Evolutionary conservation across 441 rosid species (phyloP), one percentile per base, ranked within the genome.

Genomic region (Daphne laureola): DNA sequence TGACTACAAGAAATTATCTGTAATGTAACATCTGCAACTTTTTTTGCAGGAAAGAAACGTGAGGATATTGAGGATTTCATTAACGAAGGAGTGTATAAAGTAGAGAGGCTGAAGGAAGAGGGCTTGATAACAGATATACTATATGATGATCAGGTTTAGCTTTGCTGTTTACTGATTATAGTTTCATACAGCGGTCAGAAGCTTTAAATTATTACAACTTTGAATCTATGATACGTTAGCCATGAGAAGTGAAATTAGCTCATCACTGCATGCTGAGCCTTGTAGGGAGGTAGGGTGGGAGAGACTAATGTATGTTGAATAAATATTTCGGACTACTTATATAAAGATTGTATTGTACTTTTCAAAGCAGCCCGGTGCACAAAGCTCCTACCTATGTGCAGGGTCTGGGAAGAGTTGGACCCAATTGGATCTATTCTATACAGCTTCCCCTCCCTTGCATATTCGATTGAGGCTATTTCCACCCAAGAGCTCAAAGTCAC

Each of bases 131-230:
- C 90, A 40, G 74, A 82, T 64, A 70, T 81, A 56, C 70, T 40
- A 15, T 92, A 92, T 65, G 98, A 92, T 61, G 98, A 92, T 67
- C 94, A 92, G 98, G 98, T 88, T 74, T 36, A 47, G 8, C 8
- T 15, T 6, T 42, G 23, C 18, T 47, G 9, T 2, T 13, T 45
- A 21, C 15, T 15, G 17, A 45, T 45, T n/a, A 14, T 45, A 45
- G 16, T 45, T 45, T 15, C 38, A 31, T 31, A 31, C 38, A 31
- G 38, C 11, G 38, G 38, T 31, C 25, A 15, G 48, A 45, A 12
- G 17, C 17, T 45, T n/a, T 45, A 45, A 6, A 31, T 31, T 31
- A 31, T 31, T 21, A 31, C 5, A 31, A 31, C 38, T 31, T 5
- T 31, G 8, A 8, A 31, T 31, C 11, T 5, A 31, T 31, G 38